Percentiles rank a stretch among this genome's conserved stretches.
phyloP scores from a whole-genome alignment of 441 rosid genomes.

The Brassica balearica region DNA sequence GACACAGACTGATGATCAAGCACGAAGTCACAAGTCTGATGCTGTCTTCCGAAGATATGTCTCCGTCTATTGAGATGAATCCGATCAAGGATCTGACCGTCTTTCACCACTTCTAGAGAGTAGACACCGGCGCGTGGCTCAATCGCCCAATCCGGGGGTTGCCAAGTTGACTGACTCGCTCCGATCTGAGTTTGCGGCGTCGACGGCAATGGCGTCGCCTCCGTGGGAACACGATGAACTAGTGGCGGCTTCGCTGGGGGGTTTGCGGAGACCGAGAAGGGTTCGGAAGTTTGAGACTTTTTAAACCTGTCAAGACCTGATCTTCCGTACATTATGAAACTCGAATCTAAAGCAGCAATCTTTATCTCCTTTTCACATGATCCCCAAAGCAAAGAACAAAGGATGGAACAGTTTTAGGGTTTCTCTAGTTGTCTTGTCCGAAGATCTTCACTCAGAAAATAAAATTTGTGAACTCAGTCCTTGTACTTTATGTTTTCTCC shows the following conservation, averaged over 20 bases:
- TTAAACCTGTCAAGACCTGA: conserved; percentile 90
- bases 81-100: conserved; percentile 81
- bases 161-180: conserved; percentile 93
- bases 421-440: too few relatives aligned
- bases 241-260: conserved; percentile 45
- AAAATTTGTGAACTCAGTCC: conserved; percentile 18
- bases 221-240: conserved; percentile 51
- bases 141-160: conserved; percentile 97
- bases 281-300: conserved; percentile 94
- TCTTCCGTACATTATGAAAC: conserved; percentile 77
- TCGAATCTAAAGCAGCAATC: background rate
- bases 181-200: conserved; percentile 67
- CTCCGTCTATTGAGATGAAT: conserved; percentile 78
- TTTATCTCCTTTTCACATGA: conserved; percentile 13
- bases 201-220: conserved; percentile 60
- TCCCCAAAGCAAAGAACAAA: background rate
- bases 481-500: conserved; percentile 10
- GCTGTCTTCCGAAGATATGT: conserved; percentile 89
- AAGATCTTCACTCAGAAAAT: background rate
- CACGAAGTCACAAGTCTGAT: conserved; percentile 85
- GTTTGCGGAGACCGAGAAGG: conserved; percentile 71
- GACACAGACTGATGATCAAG: conserved; percentile 98
- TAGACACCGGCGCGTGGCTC: conserved; percentile 88
- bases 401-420: too few relatives aligned
- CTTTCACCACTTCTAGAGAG: conserved; percentile 89